A percentile compares a stretch with the other conserved stretches of the same genome.
These are phyloP conservation scores for Pyrus communis DNA, from an alignment of 306 rosid species.

Conservation along the genomic window DNA sequence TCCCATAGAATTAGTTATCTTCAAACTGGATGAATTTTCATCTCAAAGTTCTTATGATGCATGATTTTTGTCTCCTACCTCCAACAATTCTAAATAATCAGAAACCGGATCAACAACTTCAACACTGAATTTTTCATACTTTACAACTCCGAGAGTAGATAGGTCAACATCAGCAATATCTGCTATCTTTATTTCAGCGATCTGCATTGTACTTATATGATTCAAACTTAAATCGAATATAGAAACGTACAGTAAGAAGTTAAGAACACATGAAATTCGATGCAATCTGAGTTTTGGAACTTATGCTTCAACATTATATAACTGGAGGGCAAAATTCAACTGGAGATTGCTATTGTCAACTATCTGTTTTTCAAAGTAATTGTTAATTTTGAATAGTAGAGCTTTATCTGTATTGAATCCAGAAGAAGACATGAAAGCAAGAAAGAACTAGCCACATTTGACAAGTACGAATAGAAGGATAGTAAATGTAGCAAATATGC, in stretches of 20 bases:
- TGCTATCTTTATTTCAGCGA: slow-evolving; percentile 70
- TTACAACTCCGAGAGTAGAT: slow-evolving; percentile 61
- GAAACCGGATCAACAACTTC: slow-evolving; percentile 91
- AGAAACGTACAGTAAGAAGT: not conserved
- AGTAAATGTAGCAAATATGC: not conserved
- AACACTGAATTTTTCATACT: slow-evolving; percentile 66
- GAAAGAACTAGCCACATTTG: slow-evolving; percentile 9
- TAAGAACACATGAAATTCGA: not conserved
- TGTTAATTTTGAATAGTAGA: not conserved
- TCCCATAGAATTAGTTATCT: slow-evolving; percentile 13
- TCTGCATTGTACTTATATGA: slow-evolving; percentile 43
- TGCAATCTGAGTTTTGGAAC: not conserved
- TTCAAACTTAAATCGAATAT: slow-evolving; percentile 7
- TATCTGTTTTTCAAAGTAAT: not conserved
- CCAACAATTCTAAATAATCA: slow-evolving; percentile 84
- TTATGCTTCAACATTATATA: not conserved
- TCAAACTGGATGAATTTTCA: slow-evolving; percentile 14
- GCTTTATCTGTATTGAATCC: not conserved
- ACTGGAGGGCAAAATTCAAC: not conserved
- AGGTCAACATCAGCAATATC: slow-evolving; percentile 88
- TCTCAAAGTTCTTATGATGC: slow-evolving; percentile 4
- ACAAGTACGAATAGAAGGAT: not conserved
- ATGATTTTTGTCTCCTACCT: slow-evolving; percentile 45
- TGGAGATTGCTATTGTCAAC: not conserved
- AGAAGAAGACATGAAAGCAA: not conserved